Percentiles rank a stretch among this genome's conserved stretches.
Conservation (phyloP, 2,329 filamentous ascomycete species). For the Huntiella omanensis region DNA sequence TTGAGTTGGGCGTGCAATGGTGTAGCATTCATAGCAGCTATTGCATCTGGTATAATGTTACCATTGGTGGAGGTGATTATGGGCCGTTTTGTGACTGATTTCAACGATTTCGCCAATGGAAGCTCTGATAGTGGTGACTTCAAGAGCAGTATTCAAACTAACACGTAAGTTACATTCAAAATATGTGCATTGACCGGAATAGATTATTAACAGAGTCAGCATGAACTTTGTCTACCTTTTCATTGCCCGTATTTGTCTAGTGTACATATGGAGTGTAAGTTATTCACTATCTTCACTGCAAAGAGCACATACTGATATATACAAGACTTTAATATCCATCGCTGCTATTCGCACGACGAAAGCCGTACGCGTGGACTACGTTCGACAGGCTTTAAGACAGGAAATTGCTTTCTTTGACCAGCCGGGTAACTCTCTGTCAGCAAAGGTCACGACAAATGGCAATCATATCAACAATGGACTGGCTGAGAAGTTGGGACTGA, state of each 20-base stretch:
- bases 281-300: not conserved
- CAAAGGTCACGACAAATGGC: conserved; percentile 29
- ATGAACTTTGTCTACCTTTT: conserved; percentile 41
- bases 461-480: conserved; percentile 27
- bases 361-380: conserved; percentile 20
- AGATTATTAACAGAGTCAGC: not conserved
- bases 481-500: conserved; percentile 25
- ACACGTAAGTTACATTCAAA: conserved; percentile 18
- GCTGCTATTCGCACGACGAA: conserved; percentile 22
- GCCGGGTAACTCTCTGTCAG: conserved; percentile 23
- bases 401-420: conserved; percentile 37
- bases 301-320: not conserved
- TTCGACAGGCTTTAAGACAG: conserved; percentile 25
- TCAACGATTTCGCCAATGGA: conserved; percentile 35
- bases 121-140: conserved; percentile 26
- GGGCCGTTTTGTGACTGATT: conserved; percentile 33
- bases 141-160: conserved; percentile 27
- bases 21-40: conserved; percentile 20
- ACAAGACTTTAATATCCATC: conserved; percentile 20
- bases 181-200: not conserved
- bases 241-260: conserved; percentile 32
- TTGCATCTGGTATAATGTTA: conserved; percentile 21
- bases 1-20: conserved; percentile 21
- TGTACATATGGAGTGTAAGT: conserved; percentile 33
- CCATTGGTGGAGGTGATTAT: conserved; percentile 43